Evolutionary conservation across 371 early-diverging fungal species (phyloP), one percentile per base, ranked within the genome.

Genomic region (Conidiobolus incongruus): DNA sequence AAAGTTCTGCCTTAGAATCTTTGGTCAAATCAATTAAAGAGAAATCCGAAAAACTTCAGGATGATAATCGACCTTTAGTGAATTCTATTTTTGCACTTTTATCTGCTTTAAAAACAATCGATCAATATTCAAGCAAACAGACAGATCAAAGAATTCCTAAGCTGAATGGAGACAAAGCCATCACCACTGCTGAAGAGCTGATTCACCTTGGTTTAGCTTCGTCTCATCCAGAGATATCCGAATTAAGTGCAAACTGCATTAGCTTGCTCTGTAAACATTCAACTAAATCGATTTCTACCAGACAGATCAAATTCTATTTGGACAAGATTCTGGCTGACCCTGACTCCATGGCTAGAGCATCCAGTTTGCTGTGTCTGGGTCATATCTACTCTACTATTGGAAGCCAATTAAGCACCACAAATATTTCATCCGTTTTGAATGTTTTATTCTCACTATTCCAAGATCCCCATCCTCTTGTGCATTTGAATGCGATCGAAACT

Each of bases 391-490:
- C 75, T 16, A 72, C 81, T 43, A 82, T 89, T 2, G 94, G 96
- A 0, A 78, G 88, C 3, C 78, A 92, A 72, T 83, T 83, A 3
- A 85, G 86, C 0, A 71, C 75, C 11, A 58, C 73, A 0, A 84
- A 89, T 50, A 52, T 95, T 20, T 74, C 80, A 28, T 85, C 86
- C 0, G 75, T 87, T 10, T 83, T 92, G 2, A 88, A 84, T 3
- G 75, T 93, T 39, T 56, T 95, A 39, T 69, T 88, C 6, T 86
- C 92, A 0, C 66, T 95, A 17, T 75, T 83, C 3, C 72, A 77
- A 28, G 96, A 95, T 52, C 71, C 83, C 1, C 88, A 95, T 51
- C 87, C 94, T 0, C 61, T 90, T 0, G 93, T 95, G 2, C 92
- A 94, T 53, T 72, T 77, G 1, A 93, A 93, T 90, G 90, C 93